Percentiles rank a stretch among this genome's conserved stretches.
These are phyloP conservation scores for Coriolopsis trogii DNA, from an alignment of 1,284 basidiomycete species.

Conservation along the genomic window DNA sequence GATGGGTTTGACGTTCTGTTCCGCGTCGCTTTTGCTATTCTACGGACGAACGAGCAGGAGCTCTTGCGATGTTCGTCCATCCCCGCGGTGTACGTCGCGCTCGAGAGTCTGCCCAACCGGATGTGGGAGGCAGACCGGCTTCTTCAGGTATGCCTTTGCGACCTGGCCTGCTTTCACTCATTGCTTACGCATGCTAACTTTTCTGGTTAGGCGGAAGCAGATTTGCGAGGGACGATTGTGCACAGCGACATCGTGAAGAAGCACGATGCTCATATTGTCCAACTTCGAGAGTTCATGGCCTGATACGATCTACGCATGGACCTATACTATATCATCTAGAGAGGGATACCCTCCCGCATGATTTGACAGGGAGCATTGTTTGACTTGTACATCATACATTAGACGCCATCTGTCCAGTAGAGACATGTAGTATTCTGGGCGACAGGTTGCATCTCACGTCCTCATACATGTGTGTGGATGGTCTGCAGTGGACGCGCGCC, in stretches of 20 bases:
- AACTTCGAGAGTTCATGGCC: slow-evolving; percentile 38
- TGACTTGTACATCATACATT: too few species aligned
- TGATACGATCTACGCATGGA: slow-evolving; percentile 2
- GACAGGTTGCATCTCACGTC: too few species aligned
- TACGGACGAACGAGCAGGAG: slow-evolving; percentile 83
- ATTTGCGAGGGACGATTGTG: slow-evolving; percentile 66
- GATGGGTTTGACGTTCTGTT: slow-evolving; percentile 94
- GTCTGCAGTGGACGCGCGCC: too few species aligned
- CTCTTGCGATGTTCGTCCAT: slow-evolving; percentile 83
- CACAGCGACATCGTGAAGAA: slow-evolving; percentile 73
- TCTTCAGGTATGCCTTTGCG: slow-evolving; percentile 72
- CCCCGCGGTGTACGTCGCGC: slow-evolving; percentile 82
- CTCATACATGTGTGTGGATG: too few species aligned
- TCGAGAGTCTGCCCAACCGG: slow-evolving; percentile 86
- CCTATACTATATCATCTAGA: too few species aligned
- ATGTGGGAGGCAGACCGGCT: slow-evolving; percentile 93
- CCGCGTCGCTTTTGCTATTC: slow-evolving; percentile 85
- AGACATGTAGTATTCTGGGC: too few species aligned
- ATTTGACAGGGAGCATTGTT: neutral
- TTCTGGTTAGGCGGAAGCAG: slow-evolving; percentile 58
- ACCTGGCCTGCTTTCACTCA: neutral
- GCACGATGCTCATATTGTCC: slow-evolving; percentile 59
- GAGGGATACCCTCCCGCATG: too few species aligned
- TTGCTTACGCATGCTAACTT: neutral
- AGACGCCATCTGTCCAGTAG: too few species aligned